phyloP scores from a whole-genome alignment of 352 stramenopile genomes.

The Pythium brachiatum region DNA sequence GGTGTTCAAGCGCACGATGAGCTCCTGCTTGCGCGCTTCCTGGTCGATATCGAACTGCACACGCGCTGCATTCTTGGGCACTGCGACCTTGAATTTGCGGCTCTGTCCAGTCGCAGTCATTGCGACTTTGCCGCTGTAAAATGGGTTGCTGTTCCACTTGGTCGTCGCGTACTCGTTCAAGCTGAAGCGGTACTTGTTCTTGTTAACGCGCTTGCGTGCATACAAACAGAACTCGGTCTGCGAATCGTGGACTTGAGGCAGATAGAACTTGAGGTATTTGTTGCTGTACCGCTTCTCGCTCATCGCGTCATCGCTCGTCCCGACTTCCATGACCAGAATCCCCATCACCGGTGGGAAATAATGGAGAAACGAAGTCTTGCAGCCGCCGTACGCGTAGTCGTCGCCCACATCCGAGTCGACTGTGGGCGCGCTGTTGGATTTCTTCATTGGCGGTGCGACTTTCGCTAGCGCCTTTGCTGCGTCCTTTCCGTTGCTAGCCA shows the following conservation, averaged over 20 bases:
- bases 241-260: slow-evolving; percentile 67
- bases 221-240: slow-evolving; percentile 79
- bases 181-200: slow-evolving; percentile 81
- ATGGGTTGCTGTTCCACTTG: slow-evolving; percentile 57
- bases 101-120: slow-evolving; percentile 43
- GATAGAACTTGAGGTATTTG: slow-evolving; percentile 74
- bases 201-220: slow-evolving; percentile 64
- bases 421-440: slow-evolving; percentile 23
- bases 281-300: slow-evolving; percentile 56
- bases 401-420: slow-evolving; percentile 31
- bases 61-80: slow-evolving; percentile 40
- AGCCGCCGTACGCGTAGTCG: slow-evolving; percentile 32
- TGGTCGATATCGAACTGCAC: slow-evolving; percentile 73
- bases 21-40: slow-evolving; percentile 66
- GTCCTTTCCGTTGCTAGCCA: neutral
- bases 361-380: slow-evolving; percentile 64
- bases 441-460: slow-evolving; percentile 9
- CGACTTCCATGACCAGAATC: slow-evolving; percentile 74
- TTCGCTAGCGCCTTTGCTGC: neutral
- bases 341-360: slow-evolving; percentile 44
- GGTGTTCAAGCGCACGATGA: slow-evolving; percentile 56
- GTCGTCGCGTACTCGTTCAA: slow-evolving; percentile 55
- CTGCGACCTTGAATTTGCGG: slow-evolving; percentile 55
- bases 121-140: slow-evolving; percentile 59
- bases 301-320: slow-evolving; percentile 31